These are phyloP conservation scores for Williopsis jadinii DNA, from an alignment of 1,139 yeast genomes.

Conservation along the genomic window DNA sequence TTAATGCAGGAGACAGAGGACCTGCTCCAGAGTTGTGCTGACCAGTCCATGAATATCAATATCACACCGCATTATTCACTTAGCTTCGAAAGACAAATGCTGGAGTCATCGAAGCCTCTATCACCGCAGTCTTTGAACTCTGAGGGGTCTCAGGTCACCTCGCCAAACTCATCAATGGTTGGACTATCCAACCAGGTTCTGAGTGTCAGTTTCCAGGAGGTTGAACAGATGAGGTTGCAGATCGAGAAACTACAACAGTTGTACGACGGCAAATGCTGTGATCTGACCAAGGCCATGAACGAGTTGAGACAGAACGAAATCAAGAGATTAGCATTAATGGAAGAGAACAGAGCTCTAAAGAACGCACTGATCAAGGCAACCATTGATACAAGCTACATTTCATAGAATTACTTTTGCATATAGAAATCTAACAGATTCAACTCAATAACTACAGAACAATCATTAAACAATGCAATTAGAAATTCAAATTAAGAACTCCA, in stretches of 20 bases:
- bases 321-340: slow-evolving; percentile 21
- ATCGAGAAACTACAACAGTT: slow-evolving; percentile 12
- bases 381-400: neutral
- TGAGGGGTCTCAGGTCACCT: slow-evolving; percentile 16
- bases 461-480: too few species aligned
- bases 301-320: slow-evolving; percentile 29
- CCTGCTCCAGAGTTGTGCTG: neutral
- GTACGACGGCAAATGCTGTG: slow-evolving; percentile 26
- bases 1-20: neutral
- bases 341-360: slow-evolving; percentile 19
- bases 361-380: slow-evolving; percentile 9
- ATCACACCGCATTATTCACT: neutral
- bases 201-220: slow-evolving; percentile 7
- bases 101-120: slow-evolving; percentile 6
- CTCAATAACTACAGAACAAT: too few species aligned
- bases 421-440: too few species aligned
- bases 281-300: slow-evolving; percentile 24
- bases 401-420: too few species aligned
- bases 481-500: too few species aligned
- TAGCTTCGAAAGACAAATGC: neutral
- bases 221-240: slow-evolving; percentile 23
- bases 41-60: neutral
- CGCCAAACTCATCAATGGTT: slow-evolving; percentile 10
- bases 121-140: slow-evolving; percentile 20
- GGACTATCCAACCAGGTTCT: neutral